A percentile compares a stretch with the other conserved stretches of the same genome.
Evolutionary conservation across 2,329 filamentous ascomycete species (phyloP).

Genomic region (Monosporascus cannonballus): DNA sequence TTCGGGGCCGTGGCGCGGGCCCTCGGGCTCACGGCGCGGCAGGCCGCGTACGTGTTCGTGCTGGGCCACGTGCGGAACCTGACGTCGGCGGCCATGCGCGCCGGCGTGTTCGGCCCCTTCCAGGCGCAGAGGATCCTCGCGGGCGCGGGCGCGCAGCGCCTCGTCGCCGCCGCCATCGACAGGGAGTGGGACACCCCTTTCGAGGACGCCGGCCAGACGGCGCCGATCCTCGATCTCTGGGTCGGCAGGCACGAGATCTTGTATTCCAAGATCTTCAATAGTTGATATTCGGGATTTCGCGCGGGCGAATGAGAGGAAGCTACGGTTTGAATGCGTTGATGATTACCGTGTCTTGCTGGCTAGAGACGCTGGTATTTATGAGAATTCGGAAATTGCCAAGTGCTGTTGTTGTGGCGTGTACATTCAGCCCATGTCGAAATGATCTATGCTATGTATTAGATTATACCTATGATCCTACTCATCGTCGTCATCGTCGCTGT

Average conservation of each 20-base stretch:
- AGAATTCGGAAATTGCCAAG: no score
- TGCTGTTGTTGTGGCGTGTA: constrained; percentile 6
- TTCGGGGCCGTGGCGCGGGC: constrained; percentile 61
- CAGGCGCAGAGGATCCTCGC: constrained; percentile 71
- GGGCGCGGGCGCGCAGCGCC: constrained; percentile 46
- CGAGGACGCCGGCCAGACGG: constrained; percentile 66
- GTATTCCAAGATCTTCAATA: constrained; percentile 85
- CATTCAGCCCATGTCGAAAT: constrained; percentile 1
- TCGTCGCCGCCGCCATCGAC: constrained; percentile 53
- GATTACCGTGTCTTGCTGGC: no score
- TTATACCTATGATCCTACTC: constrained; percentile 17
- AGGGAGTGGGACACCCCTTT: constrained; percentile 53
- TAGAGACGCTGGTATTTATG: no score
- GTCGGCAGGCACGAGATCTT: constrained; percentile 75
- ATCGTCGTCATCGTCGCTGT: constrained; percentile 61
- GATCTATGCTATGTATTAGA: constrained; percentile 2
- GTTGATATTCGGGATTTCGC: constrained; percentile 34
- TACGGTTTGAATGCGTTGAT: no score
- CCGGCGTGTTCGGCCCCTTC: constrained; percentile 74
- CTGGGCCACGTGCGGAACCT: constrained; percentile 72
- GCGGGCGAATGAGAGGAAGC: no score
- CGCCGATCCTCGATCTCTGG: constrained; percentile 78
- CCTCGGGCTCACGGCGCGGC: constrained; percentile 53
- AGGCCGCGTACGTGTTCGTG: constrained; percentile 70
- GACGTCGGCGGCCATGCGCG: constrained; percentile 69